Evolutionary conservation across 192 early-diverging fungal genomes (phyloP).

Genomic region (Mortierella antarctica): DNA sequence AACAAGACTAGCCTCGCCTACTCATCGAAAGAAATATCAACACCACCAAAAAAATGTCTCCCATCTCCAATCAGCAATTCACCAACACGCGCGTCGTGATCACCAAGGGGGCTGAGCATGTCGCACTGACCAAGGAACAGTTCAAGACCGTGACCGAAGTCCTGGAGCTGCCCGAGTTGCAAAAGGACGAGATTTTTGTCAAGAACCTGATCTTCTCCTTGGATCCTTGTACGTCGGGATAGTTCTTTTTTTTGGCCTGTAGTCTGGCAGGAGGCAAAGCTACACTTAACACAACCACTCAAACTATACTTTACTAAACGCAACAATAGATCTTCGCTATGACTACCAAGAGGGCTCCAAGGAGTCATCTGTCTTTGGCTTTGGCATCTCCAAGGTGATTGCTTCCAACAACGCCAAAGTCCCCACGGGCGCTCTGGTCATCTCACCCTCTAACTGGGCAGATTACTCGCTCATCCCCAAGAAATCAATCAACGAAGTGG

Average conservation of each 20-base stretch:
- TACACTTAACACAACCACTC: neutral
- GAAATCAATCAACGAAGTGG: slow-evolving; percentile 21
- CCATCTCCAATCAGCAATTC: neutral
- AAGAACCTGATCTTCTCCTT: slow-evolving; percentile 9
- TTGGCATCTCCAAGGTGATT: slow-evolving; percentile 19
- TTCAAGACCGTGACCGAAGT: slow-evolving; percentile 6
- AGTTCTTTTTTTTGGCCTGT: neutral
- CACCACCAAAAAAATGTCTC: too few relatives aligned
- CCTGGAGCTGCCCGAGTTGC: slow-evolving; percentile 31
- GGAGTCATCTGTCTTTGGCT: slow-evolving; percentile 3
- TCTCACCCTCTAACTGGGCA: slow-evolving; percentile 64
- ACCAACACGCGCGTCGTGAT: slow-evolving; percentile 29
- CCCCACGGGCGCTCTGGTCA: slow-evolving; percentile 68
- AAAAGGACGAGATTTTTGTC: slow-evolving; percentile 21
- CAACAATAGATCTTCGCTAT: slow-evolving; percentile 5
- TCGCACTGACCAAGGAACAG: neutral
- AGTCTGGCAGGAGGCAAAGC: neutral
- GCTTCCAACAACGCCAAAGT: slow-evolving; percentile 19
- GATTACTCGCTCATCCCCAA: slow-evolving; percentile 47
- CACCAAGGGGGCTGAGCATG: slow-evolving; percentile 1
- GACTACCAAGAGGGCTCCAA: neutral
- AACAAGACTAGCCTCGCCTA: too few relatives aligned
- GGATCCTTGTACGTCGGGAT: slow-evolving; percentile 18
- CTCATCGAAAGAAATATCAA: too few relatives aligned
- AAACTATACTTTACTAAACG: too few relatives aligned